phyloP scores from a whole-genome alignment of 805 yeast species.

The Yamadazyma sp. region DNA sequence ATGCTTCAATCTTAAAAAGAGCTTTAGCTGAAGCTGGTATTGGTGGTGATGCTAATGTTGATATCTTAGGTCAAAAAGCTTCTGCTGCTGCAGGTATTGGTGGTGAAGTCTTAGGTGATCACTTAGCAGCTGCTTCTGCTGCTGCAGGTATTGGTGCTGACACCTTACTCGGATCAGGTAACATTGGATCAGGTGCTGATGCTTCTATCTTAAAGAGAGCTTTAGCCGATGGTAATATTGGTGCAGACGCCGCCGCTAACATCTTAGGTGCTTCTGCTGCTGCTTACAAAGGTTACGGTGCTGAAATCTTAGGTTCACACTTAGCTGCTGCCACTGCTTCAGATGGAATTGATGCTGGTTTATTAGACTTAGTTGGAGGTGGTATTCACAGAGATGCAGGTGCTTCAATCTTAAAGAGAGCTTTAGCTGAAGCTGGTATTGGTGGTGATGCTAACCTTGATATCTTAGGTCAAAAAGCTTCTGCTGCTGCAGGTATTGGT shows the following conservation, averaged over 20 bases:
- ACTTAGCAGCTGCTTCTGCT: conserved; percentile 15
- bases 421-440: conserved; percentile 9
- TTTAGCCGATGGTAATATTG: conserved; percentile 12
- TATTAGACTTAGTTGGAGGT: conserved; percentile 9
- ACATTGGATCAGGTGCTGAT: conserved; percentile 7
- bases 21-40: conserved; percentile 10
- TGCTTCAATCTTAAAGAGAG: conserved; percentile 14
- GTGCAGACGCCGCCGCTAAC: conserved; percentile 6
- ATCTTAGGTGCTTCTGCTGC: conserved; percentile 10
- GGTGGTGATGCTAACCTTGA: conserved; percentile 7
- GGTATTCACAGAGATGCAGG: conserved; percentile 6
- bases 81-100: conserved; percentile 10
- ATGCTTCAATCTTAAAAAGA: conserved; percentile 11
- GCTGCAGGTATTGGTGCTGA: conserved; percentile 10
- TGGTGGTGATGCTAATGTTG: conserved; percentile 7
- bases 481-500: conserved; percentile 10
- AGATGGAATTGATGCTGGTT: conserved; percentile 7
- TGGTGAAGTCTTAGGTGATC: conserved; percentile 15
- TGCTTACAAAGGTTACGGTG: conserved; percentile 12
- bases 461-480: conserved; percentile 9
- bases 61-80: conserved; percentile 10
- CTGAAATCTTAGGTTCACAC: conserved; percentile 13
- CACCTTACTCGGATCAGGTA: conserved; percentile 5
- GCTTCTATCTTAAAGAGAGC: conserved; percentile 11
- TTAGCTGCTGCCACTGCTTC: conserved; percentile 12